Conservation (phyloP, 345 rosid genomes). For the Kernera saxatilis region DNA sequence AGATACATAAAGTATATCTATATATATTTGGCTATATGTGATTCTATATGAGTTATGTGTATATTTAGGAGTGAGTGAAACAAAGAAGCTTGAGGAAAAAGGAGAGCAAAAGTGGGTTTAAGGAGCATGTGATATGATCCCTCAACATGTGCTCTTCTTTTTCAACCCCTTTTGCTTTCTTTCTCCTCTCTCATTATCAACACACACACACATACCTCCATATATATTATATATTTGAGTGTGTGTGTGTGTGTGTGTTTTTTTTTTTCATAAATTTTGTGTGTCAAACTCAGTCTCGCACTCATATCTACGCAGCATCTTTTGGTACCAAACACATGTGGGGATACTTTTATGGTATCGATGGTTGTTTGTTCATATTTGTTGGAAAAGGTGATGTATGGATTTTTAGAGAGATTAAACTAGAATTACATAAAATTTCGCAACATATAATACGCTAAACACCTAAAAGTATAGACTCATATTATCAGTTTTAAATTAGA, state of each 20-base stretch:
- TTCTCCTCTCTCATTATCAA: slow-evolving; percentile 18
- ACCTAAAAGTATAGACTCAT: neutral
- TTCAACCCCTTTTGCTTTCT: slow-evolving; percentile 13
- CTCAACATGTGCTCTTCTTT: slow-evolving; percentile 30
- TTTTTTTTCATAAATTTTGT: neutral
- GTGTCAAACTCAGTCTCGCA: slow-evolving; percentile 20
- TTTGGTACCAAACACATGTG: slow-evolving; percentile 33
- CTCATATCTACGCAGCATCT: slow-evolving; percentile 31
- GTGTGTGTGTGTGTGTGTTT: neutral
- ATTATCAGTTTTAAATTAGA: neutral
- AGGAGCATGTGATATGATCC: slow-evolving; percentile 34
- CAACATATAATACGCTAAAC: neutral
- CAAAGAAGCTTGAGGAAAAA: slow-evolving; percentile 14
- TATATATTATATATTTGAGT: neutral
- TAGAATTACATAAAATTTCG: neutral
- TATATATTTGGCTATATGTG: slow-evolving; percentile 17
- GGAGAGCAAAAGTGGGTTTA: slow-evolving; percentile 32
- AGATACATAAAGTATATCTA: neutral
- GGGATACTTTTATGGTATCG: slow-evolving; percentile 19
- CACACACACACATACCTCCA: neutral
- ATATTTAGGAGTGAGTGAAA: neutral
- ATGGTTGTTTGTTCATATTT: slow-evolving; percentile 13
- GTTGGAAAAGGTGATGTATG: neutral
- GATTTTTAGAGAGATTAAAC: neutral
- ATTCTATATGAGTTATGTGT: neutral